These are phyloP conservation scores for Coniophora puteana DNA, from an alignment of 1,284 basidiomycete genomes.

Conservation along the genomic window DNA sequence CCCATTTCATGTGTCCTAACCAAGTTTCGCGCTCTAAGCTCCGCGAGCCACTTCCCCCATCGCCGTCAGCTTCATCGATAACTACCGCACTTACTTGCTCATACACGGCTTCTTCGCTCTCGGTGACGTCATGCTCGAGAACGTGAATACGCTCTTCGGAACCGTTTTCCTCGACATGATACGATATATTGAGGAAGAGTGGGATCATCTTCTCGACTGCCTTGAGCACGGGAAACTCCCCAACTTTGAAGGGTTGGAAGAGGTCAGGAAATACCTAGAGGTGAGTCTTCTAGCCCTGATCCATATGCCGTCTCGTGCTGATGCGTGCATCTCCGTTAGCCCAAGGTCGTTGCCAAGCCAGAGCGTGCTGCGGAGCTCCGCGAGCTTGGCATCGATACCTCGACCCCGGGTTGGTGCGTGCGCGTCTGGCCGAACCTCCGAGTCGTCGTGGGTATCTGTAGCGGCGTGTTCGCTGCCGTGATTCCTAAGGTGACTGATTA, in stretches of 20 bases:
- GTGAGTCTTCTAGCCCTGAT: slow-evolving; percentile 3
- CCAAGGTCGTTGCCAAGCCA: slow-evolving; percentile 11
- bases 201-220: slow-evolving; percentile 13
- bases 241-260: slow-evolving; percentile 13
- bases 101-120: slow-evolving; percentile 17
- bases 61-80: slow-evolving; percentile 13
- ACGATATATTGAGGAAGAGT: slow-evolving; percentile 19
- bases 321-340: slow-evolving; percentile 7
- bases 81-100: slow-evolving; percentile 19
- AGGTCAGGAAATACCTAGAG: slow-evolving; percentile 17
- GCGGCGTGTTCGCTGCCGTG: slow-evolving; percentile 15
- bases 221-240: slow-evolving; percentile 17
- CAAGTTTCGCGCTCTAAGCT: slow-evolving; percentile 11
- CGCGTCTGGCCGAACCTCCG: slow-evolving; percentile 16
- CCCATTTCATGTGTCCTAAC: background rate
- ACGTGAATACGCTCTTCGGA: slow-evolving; percentile 15
- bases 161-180: slow-evolving; percentile 18
- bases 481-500: slow-evolving; percentile 15
- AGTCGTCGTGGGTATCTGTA: slow-evolving; percentile 16
- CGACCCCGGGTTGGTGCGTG: slow-evolving; percentile 14
- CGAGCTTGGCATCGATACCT: slow-evolving; percentile 10
- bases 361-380: slow-evolving; percentile 14
- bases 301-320: background rate
- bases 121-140: slow-evolving; percentile 15
- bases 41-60: slow-evolving; percentile 17